Conservation (phyloP, 2,329 filamentous ascomycete species). For the Bipolaris bicolor region DNA sequence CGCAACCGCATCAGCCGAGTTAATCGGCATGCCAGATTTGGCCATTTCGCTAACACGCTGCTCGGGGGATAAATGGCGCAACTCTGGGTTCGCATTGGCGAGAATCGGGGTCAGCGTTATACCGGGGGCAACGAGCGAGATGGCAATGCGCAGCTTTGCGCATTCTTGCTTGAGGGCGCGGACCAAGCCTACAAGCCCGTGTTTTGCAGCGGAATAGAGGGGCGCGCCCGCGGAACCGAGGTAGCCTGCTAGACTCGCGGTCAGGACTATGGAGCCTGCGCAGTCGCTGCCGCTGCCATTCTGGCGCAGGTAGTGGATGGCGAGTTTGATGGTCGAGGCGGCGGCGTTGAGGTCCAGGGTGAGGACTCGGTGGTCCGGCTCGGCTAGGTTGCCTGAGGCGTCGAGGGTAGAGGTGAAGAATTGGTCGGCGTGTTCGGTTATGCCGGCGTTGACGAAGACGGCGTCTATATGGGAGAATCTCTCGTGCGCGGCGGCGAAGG, state of each 20-base stretch:
- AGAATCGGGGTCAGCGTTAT: slow-evolving; percentile 58
- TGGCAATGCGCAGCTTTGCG: slow-evolving; percentile 53
- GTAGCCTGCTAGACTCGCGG: slow-evolving; percentile 58
- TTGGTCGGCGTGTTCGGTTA: slow-evolving; percentile 56
- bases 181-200: slow-evolving; percentile 59
- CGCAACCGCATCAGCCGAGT: slow-evolving; percentile 54
- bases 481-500: slow-evolving; percentile 50
- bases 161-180: slow-evolving; percentile 58
- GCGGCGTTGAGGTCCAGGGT: slow-evolving; percentile 57
- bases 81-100: slow-evolving; percentile 36
- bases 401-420: slow-evolving; percentile 57
- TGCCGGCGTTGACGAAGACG: slow-evolving; percentile 59
- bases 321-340: slow-evolving; percentile 55
- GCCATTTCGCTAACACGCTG: slow-evolving; percentile 55
- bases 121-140: slow-evolving; percentile 57
- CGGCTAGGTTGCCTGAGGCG: slow-evolving; percentile 49
- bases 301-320: slow-evolving; percentile 55
- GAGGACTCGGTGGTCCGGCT: slow-evolving; percentile 54
- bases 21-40: slow-evolving; percentile 55
- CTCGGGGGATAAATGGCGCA: slow-evolving; percentile 34
- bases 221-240: slow-evolving; percentile 56
- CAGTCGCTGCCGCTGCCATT: slow-evolving; percentile 47
- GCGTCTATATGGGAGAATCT: slow-evolving; percentile 54
- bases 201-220: slow-evolving; percentile 58
- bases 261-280: slow-evolving; percentile 49